Evolutionary conservation across 345 rosid genomes (phyloP).

Genomic region (Jatropha curcas): DNA sequence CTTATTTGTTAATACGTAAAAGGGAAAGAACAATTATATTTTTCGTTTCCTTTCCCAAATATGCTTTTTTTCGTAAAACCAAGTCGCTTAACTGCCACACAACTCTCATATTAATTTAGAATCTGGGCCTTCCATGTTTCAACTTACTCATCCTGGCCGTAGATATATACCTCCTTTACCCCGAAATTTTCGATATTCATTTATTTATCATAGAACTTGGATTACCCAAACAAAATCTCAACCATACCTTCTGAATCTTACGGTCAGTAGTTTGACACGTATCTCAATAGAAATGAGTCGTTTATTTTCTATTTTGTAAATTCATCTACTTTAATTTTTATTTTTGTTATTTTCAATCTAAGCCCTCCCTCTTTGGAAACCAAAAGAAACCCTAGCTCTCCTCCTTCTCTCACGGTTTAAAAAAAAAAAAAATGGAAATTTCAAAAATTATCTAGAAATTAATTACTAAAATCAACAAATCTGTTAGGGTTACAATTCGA

Average conservation of each 20-base stretch:
- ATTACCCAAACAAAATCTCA: conserved; percentile 18
- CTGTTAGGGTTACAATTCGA: conserved; percentile 19
- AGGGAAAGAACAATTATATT: conserved; percentile 4
- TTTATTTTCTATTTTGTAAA: conserved; percentile 18
- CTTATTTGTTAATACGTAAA: neutral
- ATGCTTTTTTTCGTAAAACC: conserved; percentile 13
- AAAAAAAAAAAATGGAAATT: neutral
- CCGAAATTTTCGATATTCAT: conserved; percentile 18
- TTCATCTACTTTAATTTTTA: conserved; percentile 15
- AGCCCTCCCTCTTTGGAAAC: conserved; percentile 50
- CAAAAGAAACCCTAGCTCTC: conserved; percentile 66
- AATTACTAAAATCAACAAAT: conserved; percentile 33
- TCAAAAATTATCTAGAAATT: conserved; percentile 38
- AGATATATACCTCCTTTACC: neutral
- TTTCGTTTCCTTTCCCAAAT: conserved; percentile 8
- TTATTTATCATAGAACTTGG: neutral
- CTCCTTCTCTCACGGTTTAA: conserved; percentile 36
- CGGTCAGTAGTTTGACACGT: conserved; percentile 10
- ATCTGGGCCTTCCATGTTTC: conserved; percentile 25
- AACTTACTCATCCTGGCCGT: conserved; percentile 9
- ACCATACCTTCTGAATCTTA: conserved; percentile 17
- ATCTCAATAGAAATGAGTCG: neutral
- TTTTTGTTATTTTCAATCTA: conserved; percentile 36
- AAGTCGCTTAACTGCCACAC: conserved; percentile 20
- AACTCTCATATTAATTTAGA: conserved; percentile 11